A percentile compares a stretch with the other conserved stretches of the same genome.
Evolutionary conservation across 345 rosid species (phyloP).

Genomic region (Salix arbutifolia): DNA sequence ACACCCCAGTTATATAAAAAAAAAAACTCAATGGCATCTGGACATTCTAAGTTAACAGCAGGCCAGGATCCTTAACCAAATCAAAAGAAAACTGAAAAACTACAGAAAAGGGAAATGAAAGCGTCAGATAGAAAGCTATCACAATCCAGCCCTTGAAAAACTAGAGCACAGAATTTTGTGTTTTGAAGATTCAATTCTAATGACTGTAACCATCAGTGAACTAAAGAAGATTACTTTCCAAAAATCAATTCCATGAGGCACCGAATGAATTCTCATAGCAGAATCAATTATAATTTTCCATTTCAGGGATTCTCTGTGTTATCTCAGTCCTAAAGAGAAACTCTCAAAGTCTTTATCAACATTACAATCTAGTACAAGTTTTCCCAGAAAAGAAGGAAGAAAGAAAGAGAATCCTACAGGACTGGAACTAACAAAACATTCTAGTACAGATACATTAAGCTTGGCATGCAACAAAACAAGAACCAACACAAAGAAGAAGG

Average conservation of each 20-base stretch:
- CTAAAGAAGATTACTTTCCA: background rate
- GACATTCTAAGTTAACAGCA: background rate
- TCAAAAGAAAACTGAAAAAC: background rate
- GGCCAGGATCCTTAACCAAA: background rate
- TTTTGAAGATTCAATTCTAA: background rate
- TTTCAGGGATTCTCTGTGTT: background rate
- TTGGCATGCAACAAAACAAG: background rate
- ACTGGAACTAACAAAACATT: background rate
- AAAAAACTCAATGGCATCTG: background rate
- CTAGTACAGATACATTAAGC: background rate
- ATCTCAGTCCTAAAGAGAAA: background rate
- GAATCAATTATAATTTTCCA: background rate
- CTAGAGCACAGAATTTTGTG: background rate
- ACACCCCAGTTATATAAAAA: no score
- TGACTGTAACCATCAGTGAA: background rate
- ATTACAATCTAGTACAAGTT: background rate
- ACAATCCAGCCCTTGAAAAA: background rate
- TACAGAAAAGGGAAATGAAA: background rate
- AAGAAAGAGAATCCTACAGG: background rate
- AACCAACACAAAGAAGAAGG: background rate
- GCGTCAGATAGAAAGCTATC: background rate
- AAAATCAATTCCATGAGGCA: background rate
- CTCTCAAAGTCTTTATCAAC: background rate
- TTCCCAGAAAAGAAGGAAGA: slow-evolving; percentile 1
- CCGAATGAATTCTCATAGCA: background rate